Evolutionary conservation across 2,329 filamentous ascomycete genomes (phyloP), one percentile per base, ranked within the genome.

Genomic region (Monilinia laxa): DNA sequence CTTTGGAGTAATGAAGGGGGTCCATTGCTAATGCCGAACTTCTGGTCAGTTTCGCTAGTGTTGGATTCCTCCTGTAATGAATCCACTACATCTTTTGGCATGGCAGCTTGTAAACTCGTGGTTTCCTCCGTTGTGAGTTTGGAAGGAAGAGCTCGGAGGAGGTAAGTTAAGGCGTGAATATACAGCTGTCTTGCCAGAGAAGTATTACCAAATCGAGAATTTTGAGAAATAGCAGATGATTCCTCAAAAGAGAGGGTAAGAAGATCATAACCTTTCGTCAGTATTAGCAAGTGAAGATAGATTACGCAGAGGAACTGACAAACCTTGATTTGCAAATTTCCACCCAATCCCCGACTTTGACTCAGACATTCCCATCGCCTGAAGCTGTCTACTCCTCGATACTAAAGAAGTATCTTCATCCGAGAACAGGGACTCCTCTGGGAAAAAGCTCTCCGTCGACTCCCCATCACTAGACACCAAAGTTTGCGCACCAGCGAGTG

Each of bases 101-200:
- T 76, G 1, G 85, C 81, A 31, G 79, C 80, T 49, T 80, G 81
- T 5, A 89, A 78, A 57, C 81, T 81, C 31, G 82, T 73, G 38
- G 78, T 75, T 74, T 90, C 88, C 69, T 83, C 81, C 2, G 78
- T 77, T 42, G 82, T 83, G 40, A 90, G 81, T 60, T 88, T 80
- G 1, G 76, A 68, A 0, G 88, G 88, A 0, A 90, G 80, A 10
- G 84, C 87, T 68, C 83, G 83, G n/a, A 90, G 80, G 31, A 90
- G 79, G 74, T 89, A 89, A 3, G 84, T 83, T 4, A 89, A 77
- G 67, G 85, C 83, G 71, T 90, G 85, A 59, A 90, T 77, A 75
- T 89, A 90, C 12, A 88, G 81, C 69, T 86, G 85, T 35, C 88
- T 82, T 62, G 85, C 83, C 71, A 86, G 82, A n/a, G 76, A 73